Conservation (phyloP, 1,284 basidiomycete species). For the Chondrostereum purpureum region DNA sequence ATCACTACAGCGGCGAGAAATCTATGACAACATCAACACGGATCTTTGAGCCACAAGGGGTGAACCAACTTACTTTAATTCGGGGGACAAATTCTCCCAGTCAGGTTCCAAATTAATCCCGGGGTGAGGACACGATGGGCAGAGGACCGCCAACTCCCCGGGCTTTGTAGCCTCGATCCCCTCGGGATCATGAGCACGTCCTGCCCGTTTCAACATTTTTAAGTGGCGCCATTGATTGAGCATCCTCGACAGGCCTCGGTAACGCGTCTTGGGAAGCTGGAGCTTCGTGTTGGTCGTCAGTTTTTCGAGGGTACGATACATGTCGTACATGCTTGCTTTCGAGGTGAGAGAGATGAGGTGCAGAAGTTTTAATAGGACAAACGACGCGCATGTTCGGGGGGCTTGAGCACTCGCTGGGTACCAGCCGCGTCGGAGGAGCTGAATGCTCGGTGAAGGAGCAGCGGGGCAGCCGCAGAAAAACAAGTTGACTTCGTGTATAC, state of each 20-base stretch:
- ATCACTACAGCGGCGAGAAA: too few species aligned
- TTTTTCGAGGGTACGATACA: slow-evolving; percentile 16
- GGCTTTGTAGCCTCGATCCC: not conserved
- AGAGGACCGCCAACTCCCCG: slow-evolving; percentile 2
- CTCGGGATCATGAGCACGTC: not conserved
- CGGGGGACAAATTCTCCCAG: slow-evolving; percentile 1
- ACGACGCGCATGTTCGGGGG: slow-evolving; percentile 19
- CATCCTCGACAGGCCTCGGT: slow-evolving; percentile 9
- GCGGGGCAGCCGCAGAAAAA: slow-evolving; percentile 19
- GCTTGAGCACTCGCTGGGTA: slow-evolving; percentile 18
- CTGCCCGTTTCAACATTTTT: slow-evolving; percentile 1
- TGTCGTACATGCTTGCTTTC: slow-evolving; percentile 20
- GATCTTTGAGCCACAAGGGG: too few species aligned
- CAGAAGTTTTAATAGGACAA: slow-evolving; percentile 17
- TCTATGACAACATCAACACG: too few species aligned
- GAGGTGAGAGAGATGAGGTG: slow-evolving; percentile 19
- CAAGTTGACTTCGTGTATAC: slow-evolving; percentile 15
- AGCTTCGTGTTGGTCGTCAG: slow-evolving; percentile 20
- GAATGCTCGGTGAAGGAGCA: too few species aligned
- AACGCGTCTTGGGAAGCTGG: slow-evolving; percentile 5
- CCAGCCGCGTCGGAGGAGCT: slow-evolving; percentile 16
- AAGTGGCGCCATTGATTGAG: slow-evolving; percentile 14
- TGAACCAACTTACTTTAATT: too few species aligned
- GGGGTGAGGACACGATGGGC: slow-evolving; percentile 1
- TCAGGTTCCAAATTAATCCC: not conserved